Base-by-base conservation (phyloP, 192 early-diverging fungal species). In the Linnemannia elongata region DNA sequence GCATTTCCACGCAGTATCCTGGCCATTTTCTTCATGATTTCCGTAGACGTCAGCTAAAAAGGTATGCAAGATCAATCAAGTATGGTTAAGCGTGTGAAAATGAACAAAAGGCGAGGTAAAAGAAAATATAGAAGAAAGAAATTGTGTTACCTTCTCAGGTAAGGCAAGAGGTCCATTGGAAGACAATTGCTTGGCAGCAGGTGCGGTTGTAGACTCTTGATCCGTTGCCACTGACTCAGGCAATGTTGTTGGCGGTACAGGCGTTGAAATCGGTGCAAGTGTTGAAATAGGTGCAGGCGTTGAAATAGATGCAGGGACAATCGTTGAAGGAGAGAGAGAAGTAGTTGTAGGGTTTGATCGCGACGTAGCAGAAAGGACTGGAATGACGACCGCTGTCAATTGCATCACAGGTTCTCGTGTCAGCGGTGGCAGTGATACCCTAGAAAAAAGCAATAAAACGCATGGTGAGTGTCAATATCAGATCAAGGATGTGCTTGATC, bases 1-100 rank as follows among this genome's bases (percentile, higher is more conserved):
- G 75, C 35, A 36, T 66, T 66, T 52, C 81, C 81, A 4, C 75
- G 81, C 12, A 68, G 55, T 12, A 82, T 30, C 10, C 70, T 69
- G 17, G 55, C 22, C 12, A 82, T 54, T 38, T 33, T 76, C 24
- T 72, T 33, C 8, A 69, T 54, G 18, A 82, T 55, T n/a, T 69
- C 75, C 18, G 49, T 33, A 1, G 70, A 63, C 10, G 27, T 38
- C 0, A 57, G 39, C 73, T 73, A 49, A 13, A 10, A 33, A 33
- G 12, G 27, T 30, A 66, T 2, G 13, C 1, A 24, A 3, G 8
- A 30, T 60, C 24, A 24, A 15, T 12, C 60, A 27, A 60, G 13
- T 12, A 66, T 66, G 60, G 13, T 66, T 66, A 33, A 30, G 10
- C 9, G 60, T 33, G 49, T 66, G 55, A 1, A 66, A 66, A 66